Conservation (phyloP, 2,329 filamentous ascomycete species). For the Epichloe coenophiala region DNA sequence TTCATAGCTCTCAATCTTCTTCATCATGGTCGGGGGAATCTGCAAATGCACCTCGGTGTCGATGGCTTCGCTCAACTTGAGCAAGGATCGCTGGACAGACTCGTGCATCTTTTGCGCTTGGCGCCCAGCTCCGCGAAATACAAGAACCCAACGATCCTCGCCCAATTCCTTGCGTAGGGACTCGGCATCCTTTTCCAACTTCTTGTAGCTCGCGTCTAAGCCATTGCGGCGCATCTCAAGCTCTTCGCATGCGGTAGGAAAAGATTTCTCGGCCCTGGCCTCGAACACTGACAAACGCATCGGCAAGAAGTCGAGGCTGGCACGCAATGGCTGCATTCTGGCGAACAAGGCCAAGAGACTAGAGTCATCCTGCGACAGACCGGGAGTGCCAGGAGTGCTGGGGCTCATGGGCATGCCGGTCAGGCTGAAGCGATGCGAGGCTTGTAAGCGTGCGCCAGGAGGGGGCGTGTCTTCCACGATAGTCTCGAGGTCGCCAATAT, state of each 20-base stretch:
- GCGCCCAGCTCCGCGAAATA: slow-evolving; percentile 83
- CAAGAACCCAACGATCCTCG: slow-evolving; percentile 90
- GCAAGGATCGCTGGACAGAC: slow-evolving; percentile 76
- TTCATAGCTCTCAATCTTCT: slow-evolving; percentile 87
- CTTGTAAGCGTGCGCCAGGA: slow-evolving; percentile 33
- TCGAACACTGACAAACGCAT: slow-evolving; percentile 88
- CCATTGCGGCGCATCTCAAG: slow-evolving; percentile 60
- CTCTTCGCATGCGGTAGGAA: slow-evolving; percentile 85
- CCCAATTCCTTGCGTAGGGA: slow-evolving; percentile 78
- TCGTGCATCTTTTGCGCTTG: slow-evolving; percentile 96
- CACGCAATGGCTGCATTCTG: slow-evolving; percentile 84
- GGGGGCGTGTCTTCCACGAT: slow-evolving; percentile 80
- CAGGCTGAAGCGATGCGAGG: slow-evolving; percentile 56
- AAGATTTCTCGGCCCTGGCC: slow-evolving; percentile 58
- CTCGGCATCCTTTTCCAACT: slow-evolving; percentile 81
- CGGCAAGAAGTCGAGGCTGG: slow-evolving; percentile 87
- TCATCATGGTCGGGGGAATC: slow-evolving; percentile 54
- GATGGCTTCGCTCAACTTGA: slow-evolving; percentile 67
- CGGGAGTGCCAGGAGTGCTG: slow-evolving; percentile 40
- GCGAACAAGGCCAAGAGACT: slow-evolving; percentile 83
- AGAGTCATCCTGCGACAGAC: slow-evolving; percentile 64
- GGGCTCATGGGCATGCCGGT: slow-evolving; percentile 50
- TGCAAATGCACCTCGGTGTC: slow-evolving; percentile 62
- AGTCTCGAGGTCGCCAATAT: slow-evolving; percentile 81
- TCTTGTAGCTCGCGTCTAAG: slow-evolving; percentile 76